These are phyloP conservation scores for Amoebophrya sp. DNA, from an alignment of 169 alveolate species.

Conservation along the genomic window DNA sequence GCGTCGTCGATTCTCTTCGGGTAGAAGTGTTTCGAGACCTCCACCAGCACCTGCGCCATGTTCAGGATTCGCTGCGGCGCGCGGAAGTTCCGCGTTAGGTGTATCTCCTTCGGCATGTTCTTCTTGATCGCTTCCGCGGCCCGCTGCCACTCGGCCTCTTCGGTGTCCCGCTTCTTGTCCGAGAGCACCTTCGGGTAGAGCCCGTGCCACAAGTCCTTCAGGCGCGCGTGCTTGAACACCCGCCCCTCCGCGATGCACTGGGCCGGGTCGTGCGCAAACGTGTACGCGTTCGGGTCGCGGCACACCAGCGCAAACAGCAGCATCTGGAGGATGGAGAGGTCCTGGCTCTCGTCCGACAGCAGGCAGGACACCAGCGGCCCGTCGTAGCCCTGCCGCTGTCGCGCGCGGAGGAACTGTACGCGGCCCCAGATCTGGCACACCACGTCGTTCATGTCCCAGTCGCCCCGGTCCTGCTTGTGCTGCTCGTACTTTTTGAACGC, in stretches of 20 bases:
- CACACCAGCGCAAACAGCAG: not conserved
- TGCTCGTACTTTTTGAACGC: not conserved
- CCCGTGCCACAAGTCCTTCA: not conserved
- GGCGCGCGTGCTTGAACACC: not conserved
- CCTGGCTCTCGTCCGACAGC: not conserved
- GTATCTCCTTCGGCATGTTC: not conserved
- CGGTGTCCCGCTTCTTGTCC: not conserved
- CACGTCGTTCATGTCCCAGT: not conserved
- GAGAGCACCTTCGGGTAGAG: not conserved
- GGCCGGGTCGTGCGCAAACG: not conserved
- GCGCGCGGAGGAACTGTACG: no score
- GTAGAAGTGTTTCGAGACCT: not conserved
- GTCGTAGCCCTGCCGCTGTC: not conserved
- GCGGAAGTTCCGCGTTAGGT: not conserved
- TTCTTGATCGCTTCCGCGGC: not conserved
- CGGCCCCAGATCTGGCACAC: not conserved
- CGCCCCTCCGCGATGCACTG: not conserved
- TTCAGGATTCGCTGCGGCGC: not conserved
- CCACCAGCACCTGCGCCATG: not conserved
- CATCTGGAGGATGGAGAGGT: not conserved
- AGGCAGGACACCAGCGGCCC: not conserved
- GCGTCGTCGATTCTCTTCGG: not conserved
- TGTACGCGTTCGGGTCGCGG: not conserved
- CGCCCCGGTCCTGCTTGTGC: not conserved
- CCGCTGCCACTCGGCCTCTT: not conserved